Conservation (phyloP, 768 basidiomycete genomes). For the Russula foetens region DNA sequence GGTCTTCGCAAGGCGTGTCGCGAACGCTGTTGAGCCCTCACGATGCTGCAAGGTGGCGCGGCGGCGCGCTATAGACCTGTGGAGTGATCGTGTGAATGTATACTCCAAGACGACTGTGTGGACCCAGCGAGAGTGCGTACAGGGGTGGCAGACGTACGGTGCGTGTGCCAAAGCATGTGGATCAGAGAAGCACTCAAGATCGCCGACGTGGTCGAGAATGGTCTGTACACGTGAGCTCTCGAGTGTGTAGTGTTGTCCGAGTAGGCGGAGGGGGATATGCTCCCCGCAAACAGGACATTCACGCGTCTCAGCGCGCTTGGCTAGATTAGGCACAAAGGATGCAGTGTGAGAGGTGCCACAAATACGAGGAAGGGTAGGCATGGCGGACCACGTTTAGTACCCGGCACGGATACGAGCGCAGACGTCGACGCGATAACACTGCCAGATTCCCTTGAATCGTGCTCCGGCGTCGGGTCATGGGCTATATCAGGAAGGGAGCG, state of each 20-base stretch:
- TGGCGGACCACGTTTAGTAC: constrained; percentile 8
- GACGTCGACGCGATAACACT: constrained; percentile 2
- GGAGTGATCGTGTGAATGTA: constrained; percentile 28
- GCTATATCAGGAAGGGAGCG: neutral
- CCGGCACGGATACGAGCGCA: neutral
- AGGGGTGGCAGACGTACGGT: constrained; percentile 34
- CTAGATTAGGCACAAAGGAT: constrained; percentile 27
- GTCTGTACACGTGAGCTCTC: constrained; percentile 64
- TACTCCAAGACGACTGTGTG: neutral
- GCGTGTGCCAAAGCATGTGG: constrained; percentile 38
- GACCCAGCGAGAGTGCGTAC: neutral
- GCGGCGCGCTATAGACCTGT: constrained; percentile 26
- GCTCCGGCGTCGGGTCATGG: neutral
- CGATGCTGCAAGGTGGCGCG: constrained; percentile 36
- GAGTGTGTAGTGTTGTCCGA: constrained; percentile 52
- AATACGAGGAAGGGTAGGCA: neutral
- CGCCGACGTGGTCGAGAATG: constrained; percentile 57
- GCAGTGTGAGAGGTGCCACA: neutral
- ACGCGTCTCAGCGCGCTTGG: constrained; percentile 66
- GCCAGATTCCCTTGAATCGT: neutral
- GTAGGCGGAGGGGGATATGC: constrained; percentile 61
- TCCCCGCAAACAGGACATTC: constrained; percentile 71
- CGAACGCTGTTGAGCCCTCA: constrained; percentile 22
- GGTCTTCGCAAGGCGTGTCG: constrained; percentile 37
- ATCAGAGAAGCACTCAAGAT: constrained; percentile 44